Base-by-base conservation (phyloP, 2,329 filamentous ascomycete genomes). In the Capronia epimyces region DNA sequence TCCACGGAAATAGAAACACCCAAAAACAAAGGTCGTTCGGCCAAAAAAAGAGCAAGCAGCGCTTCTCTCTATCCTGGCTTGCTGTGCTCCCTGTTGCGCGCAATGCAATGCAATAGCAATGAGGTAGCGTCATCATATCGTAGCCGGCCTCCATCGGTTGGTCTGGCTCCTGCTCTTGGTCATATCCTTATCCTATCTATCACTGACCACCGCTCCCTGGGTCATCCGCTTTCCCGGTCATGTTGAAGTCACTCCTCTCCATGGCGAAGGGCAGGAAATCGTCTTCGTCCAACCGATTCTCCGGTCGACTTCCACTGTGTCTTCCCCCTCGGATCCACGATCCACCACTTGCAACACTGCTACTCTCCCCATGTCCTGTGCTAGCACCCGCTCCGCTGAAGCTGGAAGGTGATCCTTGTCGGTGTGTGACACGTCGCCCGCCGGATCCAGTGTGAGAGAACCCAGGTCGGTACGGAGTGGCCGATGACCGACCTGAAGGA, bases 211-310 rank as follows among this genome's bases (percentile, higher is more conserved):
- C 29, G 7, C 29, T 32, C 29, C 36, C 48, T 32, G 10, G 10
- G 15, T 47, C 41, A 36, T 32, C 50, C 12, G 50, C 2, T 29
- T 43, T 50, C 9, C 45, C 25, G 15, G 49, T 25, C n/a, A 49
- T 57, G 29, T 57, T 43, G 37, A 57, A 57, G 40, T 57, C 56
- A 44, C 59, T 61, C 42, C 43, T 54, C 27, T 61, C 59, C 54
- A 61, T 60, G 7, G 58, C 53, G 50, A 61, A 61, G 20, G 59
- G 57, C 6, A 60, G 42, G 13, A 60, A 55, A n/a, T 61, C 59
- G 21, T 60, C 57, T 15, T 61, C 59, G 29, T 61, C 59, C 34
- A 55, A 43, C 13, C 50, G 57, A 39, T 47, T 56, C 22, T 61
- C 59, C 16, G 59, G 59, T 43, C 57, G 55, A 46, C 50, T 57